Base-by-base conservation (phyloP, 768 basidiomycete genomes). In the Russula sp. region DNA sequence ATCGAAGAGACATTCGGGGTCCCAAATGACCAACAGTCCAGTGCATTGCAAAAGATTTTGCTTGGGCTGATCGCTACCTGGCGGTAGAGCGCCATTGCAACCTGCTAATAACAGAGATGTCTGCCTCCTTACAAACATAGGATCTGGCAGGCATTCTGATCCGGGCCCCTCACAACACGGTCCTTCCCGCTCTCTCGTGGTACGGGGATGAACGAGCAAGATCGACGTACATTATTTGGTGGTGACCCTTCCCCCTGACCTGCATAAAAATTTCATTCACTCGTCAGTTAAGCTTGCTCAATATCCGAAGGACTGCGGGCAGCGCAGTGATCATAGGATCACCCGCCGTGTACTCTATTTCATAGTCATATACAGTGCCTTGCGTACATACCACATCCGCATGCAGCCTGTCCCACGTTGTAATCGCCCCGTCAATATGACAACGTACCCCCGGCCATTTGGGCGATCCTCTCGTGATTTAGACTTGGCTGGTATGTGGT, bases 51-150 rank as follows among this genome's bases (percentile, higher is more conserved):
- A 35, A 53, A 9, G 16, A 35, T 61, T 10, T 51, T 68, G 34
- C 61, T 63, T 44, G 18, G 35, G 32, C 53, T 66, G 61, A 66
- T 66, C 18, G 39, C 58, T 16, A 55, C 57, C 35, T 67, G 66
- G 66, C 49, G 45, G 53, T 65, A 66, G 53, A 51, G 16, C 20
- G 14, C 18, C 42, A n/a, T 50, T 35, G n/a, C 35, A 11, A 5
- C 35, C 32, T 14, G 7, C 44, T 34, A 10, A 18, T 13, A 18
- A 11, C 42, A 35, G 11, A 27, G 22, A 47, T 16, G 6, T 18
- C 32, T 27, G n/a, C 45, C 27, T 42, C 42, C 32, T 37, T 7
- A 44, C 9, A 10, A 31, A 52, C 31, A 20, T 18, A 4, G 4
- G 42, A 22, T 31, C n/a, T 32, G 20, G 37, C 22, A 4, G 37